Base-by-base conservation (phyloP, 129 eudicot species). In the Chrysanthemum seticuspe region DNA sequence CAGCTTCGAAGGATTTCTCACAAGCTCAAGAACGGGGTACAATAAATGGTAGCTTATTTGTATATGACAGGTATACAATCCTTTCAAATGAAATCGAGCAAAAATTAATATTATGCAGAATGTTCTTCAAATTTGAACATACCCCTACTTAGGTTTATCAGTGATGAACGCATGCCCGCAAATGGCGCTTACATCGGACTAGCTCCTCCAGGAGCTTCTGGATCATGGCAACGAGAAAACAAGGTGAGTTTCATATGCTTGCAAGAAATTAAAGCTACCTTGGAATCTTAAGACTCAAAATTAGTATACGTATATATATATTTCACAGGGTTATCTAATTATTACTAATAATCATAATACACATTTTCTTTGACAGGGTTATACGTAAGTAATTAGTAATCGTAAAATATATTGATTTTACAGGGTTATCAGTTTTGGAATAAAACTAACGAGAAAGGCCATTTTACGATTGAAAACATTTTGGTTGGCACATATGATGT, bases 351-450 rank as follows among this genome's bases (percentile, higher is more conserved):
- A 5, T 6, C 47, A 40, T 40, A 40, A 40, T 40, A 40, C 47
- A 40, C 47, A 40, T 40, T 40, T 40, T 40, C 47, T 6, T 40
- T 40, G 47, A 40, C 10, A 8, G 2, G 47, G 10, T 6, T 40
- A 40, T 40, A 19, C 0, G 21, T 10, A 6, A 40, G 7, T 1
- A 40, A 40, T 40, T 36, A 47, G 7, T 67, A 58, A 25, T 60
- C 50, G 13, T n/a, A 73, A 54, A 50, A 51, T 11, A 21, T 2
- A 55, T 10, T 65, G 0, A 56, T 67, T 50, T 2, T 40, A 45
- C 82, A 90, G 98, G 86, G 91, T 55, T 94, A 94, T 76, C 98
- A 94, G 40, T 90, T 94, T 65, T 94, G 98, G 98, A 90, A 81
- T 52, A 75, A 62, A 23, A 74, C 93, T 40, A 84, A 87, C 47